phyloP scores from a whole-genome alignment of 1,139 yeast genomes.

The Zygoascus hellenicus region DNA sequence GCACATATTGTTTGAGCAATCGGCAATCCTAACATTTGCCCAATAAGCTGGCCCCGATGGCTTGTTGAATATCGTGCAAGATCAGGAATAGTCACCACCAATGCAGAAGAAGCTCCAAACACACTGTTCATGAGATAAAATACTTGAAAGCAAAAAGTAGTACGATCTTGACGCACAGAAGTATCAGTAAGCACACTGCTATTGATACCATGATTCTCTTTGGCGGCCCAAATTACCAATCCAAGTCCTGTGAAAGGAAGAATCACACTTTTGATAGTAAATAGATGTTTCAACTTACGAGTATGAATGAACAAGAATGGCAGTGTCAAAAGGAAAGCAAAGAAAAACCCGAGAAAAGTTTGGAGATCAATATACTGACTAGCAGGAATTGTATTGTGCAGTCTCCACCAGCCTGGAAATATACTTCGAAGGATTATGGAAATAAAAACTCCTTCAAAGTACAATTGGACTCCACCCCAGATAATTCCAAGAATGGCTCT shows the following conservation, averaged over 20 bases:
- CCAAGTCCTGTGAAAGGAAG: constrained; percentile 63
- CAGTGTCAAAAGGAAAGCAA: constrained; percentile 62
- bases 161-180: constrained; percentile 18
- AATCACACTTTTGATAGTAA: constrained; percentile 61
- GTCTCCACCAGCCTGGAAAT: constrained; percentile 54
- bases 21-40: constrained; percentile 33
- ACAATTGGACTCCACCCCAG: constrained; percentile 30
- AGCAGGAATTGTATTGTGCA: constrained; percentile 45
- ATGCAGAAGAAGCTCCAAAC: constrained; percentile 34
- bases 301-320: constrained; percentile 72
- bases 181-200: constrained; percentile 15
- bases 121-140: constrained; percentile 24
- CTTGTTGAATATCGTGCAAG: constrained; percentile 32
- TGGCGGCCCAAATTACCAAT: constrained; percentile 29
- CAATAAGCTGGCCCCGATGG: constrained; percentile 28
- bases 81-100: constrained; percentile 35
- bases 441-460: constrained; percentile 36
- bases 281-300: constrained; percentile 65
- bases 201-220: constrained; percentile 29
- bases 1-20: constrained; percentile 28
- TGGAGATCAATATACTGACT: constrained; percentile 28
- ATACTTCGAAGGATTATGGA: constrained; percentile 61
- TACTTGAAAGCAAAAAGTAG: constrained; percentile 20
- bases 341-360: constrained; percentile 53
- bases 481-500: constrained; percentile 28